Conservation (phyloP, 768 basidiomycete genomes). For the Russula vinacea region DNA sequence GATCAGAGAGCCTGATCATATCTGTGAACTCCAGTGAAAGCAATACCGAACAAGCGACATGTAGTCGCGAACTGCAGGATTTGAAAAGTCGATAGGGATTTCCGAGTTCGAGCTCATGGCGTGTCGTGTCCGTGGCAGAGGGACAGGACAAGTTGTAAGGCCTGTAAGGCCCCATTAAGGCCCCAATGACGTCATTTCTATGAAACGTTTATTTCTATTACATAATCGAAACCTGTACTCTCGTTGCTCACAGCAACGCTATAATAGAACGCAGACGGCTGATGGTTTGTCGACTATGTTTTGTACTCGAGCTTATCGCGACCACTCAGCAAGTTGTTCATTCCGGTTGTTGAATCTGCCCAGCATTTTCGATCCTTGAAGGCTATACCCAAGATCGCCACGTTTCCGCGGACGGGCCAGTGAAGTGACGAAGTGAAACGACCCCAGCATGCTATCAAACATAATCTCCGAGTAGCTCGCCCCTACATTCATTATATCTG, state of each 20-base stretch:
- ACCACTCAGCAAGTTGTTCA: constrained; percentile 20
- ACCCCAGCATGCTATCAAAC: neutral
- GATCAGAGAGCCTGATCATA: constrained; percentile 4
- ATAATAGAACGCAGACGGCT: neutral
- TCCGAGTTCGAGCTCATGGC: constrained; percentile 48
- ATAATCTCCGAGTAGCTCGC: constrained; percentile 17
- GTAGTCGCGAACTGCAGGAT: constrained; percentile 64
- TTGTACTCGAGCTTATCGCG: neutral
- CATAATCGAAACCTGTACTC: neutral
- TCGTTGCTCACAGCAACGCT: neutral
- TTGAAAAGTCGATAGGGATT: constrained; percentile 55
- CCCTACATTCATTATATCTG: constrained; percentile 3
- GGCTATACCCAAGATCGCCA: constrained; percentile 7
- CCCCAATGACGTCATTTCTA: constrained; percentile 7
- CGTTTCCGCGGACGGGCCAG: constrained; percentile 5
- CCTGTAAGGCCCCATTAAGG: no score
- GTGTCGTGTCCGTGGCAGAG: no score
- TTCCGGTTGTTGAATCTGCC: neutral
- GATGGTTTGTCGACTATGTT: constrained; percentile 1
- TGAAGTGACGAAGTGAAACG: constrained; percentile 1
- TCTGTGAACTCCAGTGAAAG: neutral
- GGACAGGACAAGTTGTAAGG: no score
- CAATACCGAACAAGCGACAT: constrained; percentile 57
- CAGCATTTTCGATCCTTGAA: neutral
- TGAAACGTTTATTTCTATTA: neutral